phyloP scores from a whole-genome alignment of 108 stramenopile genomes.

The Fragilaria crotonensis region DNA sequence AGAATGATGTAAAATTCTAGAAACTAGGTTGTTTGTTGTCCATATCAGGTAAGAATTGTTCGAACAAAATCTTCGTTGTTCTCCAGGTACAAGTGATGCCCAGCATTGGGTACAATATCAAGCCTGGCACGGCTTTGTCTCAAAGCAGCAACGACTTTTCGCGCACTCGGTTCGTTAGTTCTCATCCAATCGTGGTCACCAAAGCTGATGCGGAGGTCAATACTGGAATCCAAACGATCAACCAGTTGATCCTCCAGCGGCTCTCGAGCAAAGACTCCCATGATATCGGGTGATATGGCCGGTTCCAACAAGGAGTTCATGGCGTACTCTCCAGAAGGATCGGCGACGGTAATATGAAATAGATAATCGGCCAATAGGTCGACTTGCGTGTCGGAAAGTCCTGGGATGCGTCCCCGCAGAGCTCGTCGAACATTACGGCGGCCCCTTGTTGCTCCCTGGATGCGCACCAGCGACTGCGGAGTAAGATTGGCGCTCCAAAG shows the following conservation, averaged over 20 bases:
- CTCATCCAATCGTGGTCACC: slow-evolving; percentile 46
- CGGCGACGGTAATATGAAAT: slow-evolving; percentile 40
- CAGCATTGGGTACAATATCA: slow-evolving; percentile 25
- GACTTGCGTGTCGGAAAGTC: slow-evolving; percentile 18
- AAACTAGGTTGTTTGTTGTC: too few relatives aligned
- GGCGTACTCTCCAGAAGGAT: slow-evolving; percentile 42
- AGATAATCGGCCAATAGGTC: slow-evolving; percentile 37
- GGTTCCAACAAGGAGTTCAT: slow-evolving; percentile 41
- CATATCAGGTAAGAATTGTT: slow-evolving; percentile 15
- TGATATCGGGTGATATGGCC: slow-evolving; percentile 17
- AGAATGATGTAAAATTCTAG: too few relatives aligned
- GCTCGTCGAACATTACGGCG: slow-evolving; percentile 16
- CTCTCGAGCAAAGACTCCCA: slow-evolving; percentile 35
- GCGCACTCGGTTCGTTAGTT: slow-evolving; percentile 23
- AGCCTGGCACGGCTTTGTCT: slow-evolving; percentile 12
- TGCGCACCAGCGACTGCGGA: slow-evolving; percentile 30
- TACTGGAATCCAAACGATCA: slow-evolving; percentile 11
- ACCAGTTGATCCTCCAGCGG: slow-evolving; percentile 21
- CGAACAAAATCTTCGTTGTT: slow-evolving; percentile 24
- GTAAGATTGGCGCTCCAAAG: slow-evolving; percentile 44
- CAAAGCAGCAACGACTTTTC: slow-evolving; percentile 21
- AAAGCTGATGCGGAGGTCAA: slow-evolving; percentile 26
- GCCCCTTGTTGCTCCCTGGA: slow-evolving; percentile 33
- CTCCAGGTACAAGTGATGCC: slow-evolving; percentile 46
- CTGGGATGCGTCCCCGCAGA: slow-evolving; percentile 34